These are phyloP conservation scores for Penicillium oxalicum DNA, from an alignment of 2,329 filamentous ascomycete genomes.

Conservation along the genomic window DNA sequence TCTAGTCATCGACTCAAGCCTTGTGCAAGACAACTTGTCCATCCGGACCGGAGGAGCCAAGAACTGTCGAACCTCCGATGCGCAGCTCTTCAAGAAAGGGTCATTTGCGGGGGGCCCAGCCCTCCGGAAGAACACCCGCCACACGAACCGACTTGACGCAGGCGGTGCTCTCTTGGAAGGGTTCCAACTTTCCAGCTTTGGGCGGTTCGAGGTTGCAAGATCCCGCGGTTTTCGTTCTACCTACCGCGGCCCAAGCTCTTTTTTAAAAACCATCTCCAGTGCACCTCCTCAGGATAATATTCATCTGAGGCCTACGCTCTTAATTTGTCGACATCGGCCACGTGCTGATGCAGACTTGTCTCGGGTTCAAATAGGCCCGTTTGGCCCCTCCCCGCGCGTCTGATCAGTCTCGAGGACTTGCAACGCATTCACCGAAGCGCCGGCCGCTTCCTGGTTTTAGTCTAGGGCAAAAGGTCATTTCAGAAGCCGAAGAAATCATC, in stretches of 20 bases:
- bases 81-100: too few relatives aligned
- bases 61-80: too few relatives aligned
- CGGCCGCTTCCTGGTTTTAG: conserved; percentile 7
- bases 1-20: too few relatives aligned
- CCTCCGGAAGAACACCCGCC: neutral
- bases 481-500: neutral
- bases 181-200: too few relatives aligned
- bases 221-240: too few relatives aligned
- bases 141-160: neutral
- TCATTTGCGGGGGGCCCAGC: neutral
- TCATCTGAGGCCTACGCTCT: too few relatives aligned
- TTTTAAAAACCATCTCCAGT: too few relatives aligned
- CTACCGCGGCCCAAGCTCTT: too few relatives aligned
- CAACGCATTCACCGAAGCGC: conserved; percentile 6
- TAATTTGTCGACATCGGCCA: neutral
- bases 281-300: too few relatives aligned
- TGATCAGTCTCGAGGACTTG: conserved; percentile 2
- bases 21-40: too few relatives aligned
- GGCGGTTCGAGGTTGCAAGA: too few relatives aligned
- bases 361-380: conserved; percentile 6
- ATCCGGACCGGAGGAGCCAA: too few relatives aligned
- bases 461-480: conserved; percentile 4
- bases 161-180: neutral
- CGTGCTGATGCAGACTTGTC: neutral
- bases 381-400: conserved; percentile 2